Evolutionary conservation across 805 yeast species (phyloP).

Genomic region (Zygoascus ofunaensis): DNA sequence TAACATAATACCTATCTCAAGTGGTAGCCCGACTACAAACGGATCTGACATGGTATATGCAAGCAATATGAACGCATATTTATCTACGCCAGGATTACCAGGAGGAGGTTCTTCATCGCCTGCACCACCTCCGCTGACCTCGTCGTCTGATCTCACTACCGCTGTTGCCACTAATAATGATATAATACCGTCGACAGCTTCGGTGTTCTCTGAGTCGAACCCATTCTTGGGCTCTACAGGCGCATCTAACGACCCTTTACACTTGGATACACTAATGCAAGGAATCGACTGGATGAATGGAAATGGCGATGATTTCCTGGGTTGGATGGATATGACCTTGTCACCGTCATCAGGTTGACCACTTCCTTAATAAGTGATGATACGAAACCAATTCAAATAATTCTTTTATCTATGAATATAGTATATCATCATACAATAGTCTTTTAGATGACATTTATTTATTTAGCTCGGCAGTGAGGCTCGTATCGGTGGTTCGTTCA

Average conservation of each 20-base stretch:
- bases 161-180: background rate
- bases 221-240: constrained; percentile 20
- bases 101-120: background rate
- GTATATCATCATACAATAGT: no score
- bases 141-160: background rate
- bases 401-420: no score
- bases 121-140: background rate
- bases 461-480: no score
- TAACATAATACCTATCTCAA: background rate
- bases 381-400: no score
- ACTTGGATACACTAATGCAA: constrained; percentile 36
- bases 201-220: constrained; percentile 1
- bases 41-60: background rate
- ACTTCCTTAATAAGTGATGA: no score
- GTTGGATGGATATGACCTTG: constrained; percentile 69
- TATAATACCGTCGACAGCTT: background rate
- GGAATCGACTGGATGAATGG: constrained; percentile 80
- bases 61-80: background rate
- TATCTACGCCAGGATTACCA: background rate
- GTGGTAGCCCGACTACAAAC: background rate
- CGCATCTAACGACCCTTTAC: constrained; percentile 20
- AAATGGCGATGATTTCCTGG: constrained; percentile 77
- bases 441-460: no score
- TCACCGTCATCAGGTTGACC: background rate
- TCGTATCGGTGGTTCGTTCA: no score